Base-by-base conservation (phyloP, 768 basidiomycete species). In the Inosperma sp. region DNA sequence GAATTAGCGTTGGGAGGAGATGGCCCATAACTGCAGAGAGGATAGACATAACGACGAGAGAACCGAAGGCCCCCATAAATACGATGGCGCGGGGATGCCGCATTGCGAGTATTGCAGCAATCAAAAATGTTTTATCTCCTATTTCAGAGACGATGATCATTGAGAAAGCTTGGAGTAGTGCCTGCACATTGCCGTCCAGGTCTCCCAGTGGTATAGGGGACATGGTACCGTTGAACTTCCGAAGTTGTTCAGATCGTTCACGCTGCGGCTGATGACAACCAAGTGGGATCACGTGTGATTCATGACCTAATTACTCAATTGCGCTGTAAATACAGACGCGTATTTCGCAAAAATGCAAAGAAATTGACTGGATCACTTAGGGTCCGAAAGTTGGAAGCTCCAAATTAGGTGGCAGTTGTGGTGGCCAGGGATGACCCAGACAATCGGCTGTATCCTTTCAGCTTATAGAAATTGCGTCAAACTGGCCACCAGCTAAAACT, bases 51-150 rank as follows among this genome's bases (percentile, higher is more conserved):
- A 96, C 69, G 48, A 86, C 75, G 39, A 99, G 80, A 7, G 92
- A 91, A 14, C 80, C 76, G 57, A 96, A 85, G 2, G 95, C 94
- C 29, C 94, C 95, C 0, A 75, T 74, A 64, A 97, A 97, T 52
- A 98, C 92, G 51, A 83, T 69, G 36, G 86, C 59, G n/a, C 94
- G 84, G 1, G 93, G 85, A 65, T 96, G 93, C 6, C 92, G 86
- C 83, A 93, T 93, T 9, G 94, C 93, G 60, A 81, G 88, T 62
- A 84, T 91, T 72, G 79, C 79, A 22, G 78, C 74, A 43, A 94
- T 92, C 44, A 94, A 92, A 42, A 95, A 86, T 0, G 95, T 97
- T 67, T 97, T 96, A 82, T 98, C 95, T 19, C 95, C 95, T 35
- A 94, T 86, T 74, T 93, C 91, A 2, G 90, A 92, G 64, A 88